phyloP scores from a whole-genome alignment of 2,329 filamentous ascomycete species.

The Fusarium nodosum region DNA sequence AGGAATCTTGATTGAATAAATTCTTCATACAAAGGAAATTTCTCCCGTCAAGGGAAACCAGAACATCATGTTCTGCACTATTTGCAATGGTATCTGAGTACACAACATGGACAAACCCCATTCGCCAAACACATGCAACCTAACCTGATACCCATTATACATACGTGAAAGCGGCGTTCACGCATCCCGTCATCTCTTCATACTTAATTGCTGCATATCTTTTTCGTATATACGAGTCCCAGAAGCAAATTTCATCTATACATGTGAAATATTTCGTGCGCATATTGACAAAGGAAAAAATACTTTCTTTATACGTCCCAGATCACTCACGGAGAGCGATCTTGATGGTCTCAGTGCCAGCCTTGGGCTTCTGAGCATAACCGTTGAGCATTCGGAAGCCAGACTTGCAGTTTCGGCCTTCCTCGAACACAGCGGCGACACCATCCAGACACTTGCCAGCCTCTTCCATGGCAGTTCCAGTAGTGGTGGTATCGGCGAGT shows the following conservation, averaged over 20 bases:
- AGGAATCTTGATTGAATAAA: background rate
- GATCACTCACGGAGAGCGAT: conserved; percentile 52
- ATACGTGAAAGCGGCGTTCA: conserved; percentile 35
- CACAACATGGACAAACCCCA: conserved; percentile 44
- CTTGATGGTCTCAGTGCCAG: conserved; percentile 56
- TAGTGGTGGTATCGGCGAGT: conserved; percentile 66
- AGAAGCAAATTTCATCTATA: conserved; percentile 31
- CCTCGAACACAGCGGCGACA: conserved; percentile 72
- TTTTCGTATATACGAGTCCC: conserved; percentile 15
- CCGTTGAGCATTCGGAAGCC: conserved; percentile 74
- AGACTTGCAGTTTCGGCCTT: conserved; percentile 70
- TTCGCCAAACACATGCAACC: conserved; percentile 43
- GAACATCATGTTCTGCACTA: conserved; percentile 38
- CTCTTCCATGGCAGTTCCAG: conserved; percentile 65
- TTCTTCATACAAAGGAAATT: conserved; percentile 15
- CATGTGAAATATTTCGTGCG: conserved; percentile 25
- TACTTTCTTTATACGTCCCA: conserved; percentile 17
- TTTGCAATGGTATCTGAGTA: conserved; percentile 43
- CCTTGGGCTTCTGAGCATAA: conserved; percentile 72
- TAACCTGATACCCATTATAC: conserved; percentile 29
- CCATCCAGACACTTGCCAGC: conserved; percentile 72
- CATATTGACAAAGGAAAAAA: conserved; percentile 46
- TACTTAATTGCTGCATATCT: conserved; percentile 34
- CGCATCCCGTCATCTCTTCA: conserved; percentile 39
- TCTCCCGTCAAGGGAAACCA: conserved; percentile 28